Percentiles rank a stretch among this genome's conserved stretches.
These are phyloP conservation scores for Wallacemonas rigidus DNA, from an alignment of 208 protist species.

Conservation along the genomic window DNA sequence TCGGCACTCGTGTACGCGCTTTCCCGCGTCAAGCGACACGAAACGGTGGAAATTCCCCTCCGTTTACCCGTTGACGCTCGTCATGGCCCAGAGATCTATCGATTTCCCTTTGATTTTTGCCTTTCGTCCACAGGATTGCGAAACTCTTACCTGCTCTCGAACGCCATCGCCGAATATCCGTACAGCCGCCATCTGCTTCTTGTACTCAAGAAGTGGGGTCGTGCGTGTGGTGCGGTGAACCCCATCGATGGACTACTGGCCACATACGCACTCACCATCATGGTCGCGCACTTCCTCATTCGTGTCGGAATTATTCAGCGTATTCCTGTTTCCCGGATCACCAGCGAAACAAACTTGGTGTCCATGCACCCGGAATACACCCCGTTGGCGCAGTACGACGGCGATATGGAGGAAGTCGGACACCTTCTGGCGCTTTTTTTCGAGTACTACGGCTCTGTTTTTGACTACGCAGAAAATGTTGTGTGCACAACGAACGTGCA, in stretches of 20 bases:
- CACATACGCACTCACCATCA: conserved; percentile 87
- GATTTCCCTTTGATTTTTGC: conserved; percentile 91
- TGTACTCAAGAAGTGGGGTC: conserved; percentile 87
- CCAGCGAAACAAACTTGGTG: conserved; percentile 54
- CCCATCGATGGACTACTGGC: conserved; percentile 89
- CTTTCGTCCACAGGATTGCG: conserved; percentile 82
- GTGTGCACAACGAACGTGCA: conserved; percentile 82
- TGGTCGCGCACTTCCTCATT: conserved; percentile 84
- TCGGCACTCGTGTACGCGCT: conserved; percentile 69
- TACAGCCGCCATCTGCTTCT: conserved; percentile 84
- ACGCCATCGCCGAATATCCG: conserved; percentile 62
- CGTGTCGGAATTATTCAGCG: conserved; percentile 60
- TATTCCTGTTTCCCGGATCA: conserved; percentile 37
- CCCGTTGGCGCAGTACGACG: conserved; percentile 31
- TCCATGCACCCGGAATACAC: conserved; percentile 47
- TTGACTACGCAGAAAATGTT: conserved; percentile 78
- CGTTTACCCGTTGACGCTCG: conserved; percentile 76
- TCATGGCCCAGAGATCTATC: conserved; percentile 83
- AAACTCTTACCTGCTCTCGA: conserved; percentile 80
- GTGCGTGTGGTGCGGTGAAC: conserved; percentile 75
- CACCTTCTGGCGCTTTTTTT: conserved; percentile 81
- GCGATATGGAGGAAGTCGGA: conserved; percentile 64
- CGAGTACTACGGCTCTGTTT: conserved; percentile 83
- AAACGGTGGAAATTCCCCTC: conserved; percentile 75
- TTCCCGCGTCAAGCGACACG: conserved; percentile 66